Base-by-base conservation (phyloP, 2,329 filamentous ascomycete species). In the Knoxdaviesia capensis region DNA sequence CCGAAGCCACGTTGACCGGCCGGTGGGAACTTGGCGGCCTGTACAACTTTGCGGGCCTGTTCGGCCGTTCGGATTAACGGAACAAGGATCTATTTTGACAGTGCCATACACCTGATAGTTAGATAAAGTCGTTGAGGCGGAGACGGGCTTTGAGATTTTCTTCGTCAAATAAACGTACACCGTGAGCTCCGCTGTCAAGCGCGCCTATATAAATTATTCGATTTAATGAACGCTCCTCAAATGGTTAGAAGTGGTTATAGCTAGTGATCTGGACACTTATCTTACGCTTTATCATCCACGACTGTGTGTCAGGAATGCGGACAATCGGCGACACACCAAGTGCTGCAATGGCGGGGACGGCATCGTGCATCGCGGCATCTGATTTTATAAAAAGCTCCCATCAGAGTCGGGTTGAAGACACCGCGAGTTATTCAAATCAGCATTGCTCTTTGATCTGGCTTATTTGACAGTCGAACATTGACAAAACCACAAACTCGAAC, bases 1-100 rank as follows among this genome's bases (percentile, higher is more conserved):
- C 66, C 66, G 43, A 65, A 66, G 32, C 66, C 66, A 44, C 66
- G 62, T 30, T 58, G 53, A 36, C 66, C 67, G 44, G 56, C 52
- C 2, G 66, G 67, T 2, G 67, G 67, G 42, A 69, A 70, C 47
- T 69, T 70, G 48, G 64, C 59, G 7, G 61, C 59, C 47, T 58
- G 54, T 6, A 70, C 65, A 9, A 68, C 57, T 39, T 61, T 53
- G 41, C 50, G 54, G 29, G 63, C 64, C 46, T 67, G 61, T 7
- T 67, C 59, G 5, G 58, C 61, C 5, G 57, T 67, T 48, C 61
- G 60, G 45, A 64, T 57, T 39, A 59, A 56, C 3, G 66, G 66
- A 0, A 69, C 64, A 44, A 69, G 60, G 44, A 69, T 58, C 34
- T 35, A 11, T 20, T 20, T 20, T 20, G 20, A 20, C 20, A 20